Evolutionary conservation across 495 filamentous ascomycete genomes (phyloP), one percentile per base, ranked within the genome.

Genomic region (Clavariopsis aquatica): DNA sequence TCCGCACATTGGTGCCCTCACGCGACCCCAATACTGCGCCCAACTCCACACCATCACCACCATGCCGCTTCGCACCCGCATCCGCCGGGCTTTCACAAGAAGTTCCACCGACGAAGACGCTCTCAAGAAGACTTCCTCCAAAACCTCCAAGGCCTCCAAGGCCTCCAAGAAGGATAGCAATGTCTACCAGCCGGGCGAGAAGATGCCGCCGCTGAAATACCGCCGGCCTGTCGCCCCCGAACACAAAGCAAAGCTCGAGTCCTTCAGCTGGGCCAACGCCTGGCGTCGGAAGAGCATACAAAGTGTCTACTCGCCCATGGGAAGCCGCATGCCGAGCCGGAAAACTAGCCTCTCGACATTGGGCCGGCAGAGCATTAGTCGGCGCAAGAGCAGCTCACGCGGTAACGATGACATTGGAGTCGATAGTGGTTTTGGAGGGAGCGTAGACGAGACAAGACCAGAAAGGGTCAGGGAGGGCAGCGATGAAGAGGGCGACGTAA

Each of bases 141-240:
- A 65, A 52, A 20, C 61, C 49, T n/a, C 34, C 29, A 64, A 61
- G 34, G 4, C 60, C 29, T 61, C 17, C 1, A 65, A 62, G 54
- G 20, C 52, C 52, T 38, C 49, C 47, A 59, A 60, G 8, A 56
- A 28, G 24, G 60, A 65, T 28, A 34, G 57, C 57, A 66, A 64
- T 28, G 56, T 73, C 64, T 78, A 78, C 72, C 69, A 74, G 60
- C 74, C 75, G 27, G 76, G 74, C 70, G 76, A 78, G 53, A 62
- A 71, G 49, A 74, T 78, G 73, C 76, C 76, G 9, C 71, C 70
- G 17, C 65, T 74, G 19, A 78, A 78, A 56, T 78, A 78, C 62
- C 76, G 76, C 22, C 68, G 66, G 0, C 73, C 73, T n/a, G 74
- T 75, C 17, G 69, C 59, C 41, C 72, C 72, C 47, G 69, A 73